Conservation (phyloP, 495 filamentous ascomycete species). For the Cladorrhinum samala region DNA sequence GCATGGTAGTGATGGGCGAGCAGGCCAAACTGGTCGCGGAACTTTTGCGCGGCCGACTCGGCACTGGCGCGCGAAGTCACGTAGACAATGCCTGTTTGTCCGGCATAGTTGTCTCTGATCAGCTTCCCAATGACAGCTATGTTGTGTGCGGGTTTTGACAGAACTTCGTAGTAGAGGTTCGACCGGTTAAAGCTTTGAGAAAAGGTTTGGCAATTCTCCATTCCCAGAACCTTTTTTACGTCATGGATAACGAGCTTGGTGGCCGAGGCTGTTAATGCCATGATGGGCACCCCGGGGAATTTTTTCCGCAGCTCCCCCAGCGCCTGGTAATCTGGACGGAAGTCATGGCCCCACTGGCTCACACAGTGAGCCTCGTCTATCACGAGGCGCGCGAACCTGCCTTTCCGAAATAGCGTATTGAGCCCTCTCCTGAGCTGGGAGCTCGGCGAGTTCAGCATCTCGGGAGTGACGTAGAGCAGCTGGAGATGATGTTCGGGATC, state of each 20-base stretch:
- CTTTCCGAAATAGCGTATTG: conserved; percentile 52
- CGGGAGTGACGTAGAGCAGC: conserved; percentile 89
- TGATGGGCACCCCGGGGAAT: conserved; percentile 74
- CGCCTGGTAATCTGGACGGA: conserved; percentile 90
- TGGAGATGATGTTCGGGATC: conserved; percentile 66
- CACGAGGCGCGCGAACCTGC: conserved; percentile 79
- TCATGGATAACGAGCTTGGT: conserved; percentile 88
- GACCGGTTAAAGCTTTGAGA: conserved; percentile 91
- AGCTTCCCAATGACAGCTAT: conserved; percentile 62
- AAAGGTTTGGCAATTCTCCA: conserved; percentile 68
- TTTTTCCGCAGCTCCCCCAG: conserved; percentile 63
- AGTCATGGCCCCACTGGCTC: conserved; percentile 98
- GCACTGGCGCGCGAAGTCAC: conserved; percentile 80
- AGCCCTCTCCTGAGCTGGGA: conserved; percentile 54
- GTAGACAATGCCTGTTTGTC: conserved; percentile 88
- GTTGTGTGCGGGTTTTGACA: conserved; percentile 46
- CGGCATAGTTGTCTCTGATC: conserved; percentile 59
- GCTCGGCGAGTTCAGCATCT: conserved; percentile 81
- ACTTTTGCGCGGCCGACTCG: conserved; percentile 67
- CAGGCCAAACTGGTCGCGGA: conserved; percentile 55
- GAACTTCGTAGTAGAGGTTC: conserved; percentile 83
- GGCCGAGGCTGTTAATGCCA: conserved; percentile 92
- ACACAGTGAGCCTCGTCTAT: conserved; percentile 99
- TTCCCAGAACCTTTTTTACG: conserved; percentile 79
- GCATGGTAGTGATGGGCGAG: conserved; percentile 84